Conservation (phyloP, 305 asterid species). For the Caryopteris hybrid region DNA sequence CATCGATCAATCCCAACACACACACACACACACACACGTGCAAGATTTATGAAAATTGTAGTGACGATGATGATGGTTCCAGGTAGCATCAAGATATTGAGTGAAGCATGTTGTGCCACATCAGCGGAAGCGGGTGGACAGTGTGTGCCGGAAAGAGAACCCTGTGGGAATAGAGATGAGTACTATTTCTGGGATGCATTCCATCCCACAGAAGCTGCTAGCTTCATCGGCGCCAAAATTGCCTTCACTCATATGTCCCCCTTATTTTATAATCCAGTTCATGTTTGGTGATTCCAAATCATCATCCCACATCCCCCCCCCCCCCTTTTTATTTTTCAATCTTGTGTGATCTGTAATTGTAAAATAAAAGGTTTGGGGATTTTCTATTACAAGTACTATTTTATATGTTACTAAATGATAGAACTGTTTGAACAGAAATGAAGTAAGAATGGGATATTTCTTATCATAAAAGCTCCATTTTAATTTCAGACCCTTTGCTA, state of each 20-base stretch:
- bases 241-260: slow-evolving; percentile 12
- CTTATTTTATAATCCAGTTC: neutral
- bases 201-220: slow-evolving; percentile 32
- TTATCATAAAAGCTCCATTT: too few relatives aligned
- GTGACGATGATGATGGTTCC: neutral
- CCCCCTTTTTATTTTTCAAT: too few relatives aligned
- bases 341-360: too few relatives aligned
- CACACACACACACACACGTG: too few relatives aligned
- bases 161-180: slow-evolving; percentile 30
- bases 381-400: too few relatives aligned
- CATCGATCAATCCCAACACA: neutral
- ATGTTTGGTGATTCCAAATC: neutral
- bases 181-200: slow-evolving; percentile 33
- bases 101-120: slow-evolving; percentile 27
- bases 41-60: too few relatives aligned
- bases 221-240: neutral
- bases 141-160: slow-evolving; percentile 18
- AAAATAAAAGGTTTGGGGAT: too few relatives aligned
- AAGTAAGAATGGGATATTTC: too few relatives aligned
- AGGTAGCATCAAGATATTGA: slow-evolving; percentile 22
- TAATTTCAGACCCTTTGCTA: too few relatives aligned
- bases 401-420: too few relatives aligned
- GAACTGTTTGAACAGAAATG: too few relatives aligned
- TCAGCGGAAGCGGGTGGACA: neutral
- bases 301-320: neutral